Base-by-base conservation (phyloP, 352 stramenopile genomes). In the Phytophthora hybrid region DNA sequence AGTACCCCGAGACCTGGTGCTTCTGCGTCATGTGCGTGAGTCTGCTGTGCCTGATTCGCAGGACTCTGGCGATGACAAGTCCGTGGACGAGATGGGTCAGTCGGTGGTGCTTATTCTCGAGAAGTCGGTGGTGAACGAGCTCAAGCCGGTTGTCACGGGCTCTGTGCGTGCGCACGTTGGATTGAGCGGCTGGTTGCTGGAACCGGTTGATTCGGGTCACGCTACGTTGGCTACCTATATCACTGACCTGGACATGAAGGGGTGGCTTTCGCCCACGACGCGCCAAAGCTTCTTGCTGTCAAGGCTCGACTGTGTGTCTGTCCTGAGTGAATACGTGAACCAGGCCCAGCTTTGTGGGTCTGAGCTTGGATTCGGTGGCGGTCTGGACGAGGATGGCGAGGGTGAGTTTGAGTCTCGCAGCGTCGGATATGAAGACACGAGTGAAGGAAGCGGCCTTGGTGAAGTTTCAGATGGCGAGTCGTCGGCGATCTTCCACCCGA, bases 91-190 rank as follows among this genome's bases (percentile, higher is more conserved):
- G 54, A 81, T 80, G 61, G 77, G 81, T 0, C 84, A 89, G 61
- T 88, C 85, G 6, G 80, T 93, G 16, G 85, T 90, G 47, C 77
- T 89, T 54, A 91, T 95, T 51, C 66, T 93, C 19, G 89, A 95
- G 60, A 95, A 94, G 61, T 95, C 87, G 19, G 86, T 95, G 18
- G 76, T 77, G 14, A 95, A 87, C 59, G 89, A 94, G 53, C 80
- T 93, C 8, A 94, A 94, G 66, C 81, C 84, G 3, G 62, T 77
- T 8, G 37, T 62, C 1, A 51, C 65, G 2, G 77, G 74, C 8
- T 76, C 79, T 19, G 83, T 94, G 60, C 89, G 89, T 21, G 84
- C 84, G 0, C 79, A 92, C 37, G 70, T 93, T 9, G 83, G 80
- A 2, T 63, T 94, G 16, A 93, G 87, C 51, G 89, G 89, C 21